Percentiles rank a stretch among this genome's conserved stretches.
Evolutionary conservation across 495 filamentous ascomycete genomes (phyloP).

Genomic region (Penicillium ochrochloron): DNA sequence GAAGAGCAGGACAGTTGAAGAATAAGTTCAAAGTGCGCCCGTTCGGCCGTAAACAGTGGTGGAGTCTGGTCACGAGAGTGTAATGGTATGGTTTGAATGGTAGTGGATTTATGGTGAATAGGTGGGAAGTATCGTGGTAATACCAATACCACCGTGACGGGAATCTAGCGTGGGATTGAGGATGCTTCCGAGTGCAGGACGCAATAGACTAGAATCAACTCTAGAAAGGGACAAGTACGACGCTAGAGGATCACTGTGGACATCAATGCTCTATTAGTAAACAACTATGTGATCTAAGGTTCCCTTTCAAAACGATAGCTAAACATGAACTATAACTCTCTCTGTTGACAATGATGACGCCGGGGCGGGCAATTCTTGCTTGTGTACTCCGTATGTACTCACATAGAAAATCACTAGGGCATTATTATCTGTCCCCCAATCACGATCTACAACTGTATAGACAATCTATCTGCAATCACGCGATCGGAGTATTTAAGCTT

Average conservation of each 20-base stretch:
- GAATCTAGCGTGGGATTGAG: conserved; percentile 32
- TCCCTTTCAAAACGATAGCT: background rate
- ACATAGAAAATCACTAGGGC: background rate
- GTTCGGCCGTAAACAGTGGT: conserved; percentile 38
- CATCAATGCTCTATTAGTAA: background rate
- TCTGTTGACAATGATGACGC: background rate
- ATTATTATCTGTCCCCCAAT: background rate
- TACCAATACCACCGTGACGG: conserved; percentile 30
- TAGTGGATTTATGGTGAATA: background rate
- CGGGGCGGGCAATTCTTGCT: background rate
- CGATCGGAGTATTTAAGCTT: conserved; percentile 5
- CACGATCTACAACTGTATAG: background rate
- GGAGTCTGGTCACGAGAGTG: conserved; percentile 25
- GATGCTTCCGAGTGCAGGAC: conserved; percentile 37
- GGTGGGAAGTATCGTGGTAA: conserved; percentile 16
- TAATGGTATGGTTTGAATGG: conserved; percentile 23
- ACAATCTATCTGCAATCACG: background rate
- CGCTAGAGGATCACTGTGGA: conserved; percentile 7
- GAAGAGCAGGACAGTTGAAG: conserved; percentile 10
- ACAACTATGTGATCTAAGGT: conserved; percentile 2
- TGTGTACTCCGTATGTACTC: background rate
- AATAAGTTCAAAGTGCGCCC: conserved; percentile 20
- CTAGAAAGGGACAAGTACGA: conserved; percentile 14
- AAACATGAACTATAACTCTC: too few species aligned
- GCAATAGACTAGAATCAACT: background rate